phyloP scores from a whole-genome alignment of 495 filamentous ascomycete species.

The Neurospora cerealis region DNA sequence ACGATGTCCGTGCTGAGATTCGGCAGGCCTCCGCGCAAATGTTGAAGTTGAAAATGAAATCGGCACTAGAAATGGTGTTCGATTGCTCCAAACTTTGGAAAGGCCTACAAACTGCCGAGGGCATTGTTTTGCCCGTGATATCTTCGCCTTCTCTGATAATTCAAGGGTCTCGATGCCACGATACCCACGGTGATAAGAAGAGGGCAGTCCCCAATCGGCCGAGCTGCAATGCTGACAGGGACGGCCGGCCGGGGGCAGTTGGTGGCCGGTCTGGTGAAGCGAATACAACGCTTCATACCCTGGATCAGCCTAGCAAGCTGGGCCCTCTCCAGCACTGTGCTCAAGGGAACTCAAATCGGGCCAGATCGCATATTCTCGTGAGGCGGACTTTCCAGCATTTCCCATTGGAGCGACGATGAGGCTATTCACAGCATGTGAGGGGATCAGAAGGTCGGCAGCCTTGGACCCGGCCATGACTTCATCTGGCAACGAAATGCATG shows the following conservation, averaged over 20 bases:
- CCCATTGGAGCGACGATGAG: neutral
- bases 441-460: neutral
- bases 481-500: neutral
- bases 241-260: neutral
- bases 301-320: neutral
- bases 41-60: neutral
- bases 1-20: neutral
- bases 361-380: neutral
- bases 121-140: neutral
- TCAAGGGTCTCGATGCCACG: neutral
- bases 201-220: neutral
- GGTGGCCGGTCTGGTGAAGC: neutral
- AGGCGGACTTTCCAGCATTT: neutral
- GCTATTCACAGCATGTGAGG: constrained; percentile 8
- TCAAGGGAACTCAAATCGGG: neutral
- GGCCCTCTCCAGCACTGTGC: neutral
- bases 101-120: neutral
- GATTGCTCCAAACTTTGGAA: neutral
- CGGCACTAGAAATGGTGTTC: neutral
- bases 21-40: neutral
- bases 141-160: neutral
- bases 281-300: neutral
- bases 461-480: neutral
- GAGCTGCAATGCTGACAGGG: neutral
- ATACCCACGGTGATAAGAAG: neutral